These are phyloP conservation scores for Aspergillus arachidicola DNA, from an alignment of 2,329 filamentous ascomycete species.

Conservation along the genomic window DNA sequence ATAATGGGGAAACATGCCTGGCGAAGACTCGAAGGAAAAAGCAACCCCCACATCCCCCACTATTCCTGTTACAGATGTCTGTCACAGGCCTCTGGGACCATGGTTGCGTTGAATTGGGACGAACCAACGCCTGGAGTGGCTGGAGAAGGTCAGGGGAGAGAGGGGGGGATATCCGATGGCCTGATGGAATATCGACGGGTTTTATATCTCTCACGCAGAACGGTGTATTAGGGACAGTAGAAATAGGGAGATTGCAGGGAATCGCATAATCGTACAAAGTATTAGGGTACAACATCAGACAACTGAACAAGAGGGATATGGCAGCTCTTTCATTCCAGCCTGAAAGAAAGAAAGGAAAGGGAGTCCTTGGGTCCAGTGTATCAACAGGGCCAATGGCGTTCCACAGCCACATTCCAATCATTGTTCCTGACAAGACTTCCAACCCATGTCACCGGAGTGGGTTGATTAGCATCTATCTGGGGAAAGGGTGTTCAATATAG, in stretches of 20 bases:
- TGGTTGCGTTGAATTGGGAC: conserved; percentile 16
- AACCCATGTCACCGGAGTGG: neutral
- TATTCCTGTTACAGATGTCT: conserved; percentile 14
- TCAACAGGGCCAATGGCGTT: neutral
- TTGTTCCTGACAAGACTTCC: neutral
- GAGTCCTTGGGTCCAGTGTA: neutral
- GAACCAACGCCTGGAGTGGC: conserved; percentile 13
- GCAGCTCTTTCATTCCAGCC: neutral
- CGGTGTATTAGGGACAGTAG: neutral
- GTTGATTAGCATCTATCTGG: neutral
- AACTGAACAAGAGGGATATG: neutral
- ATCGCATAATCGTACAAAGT: neutral
- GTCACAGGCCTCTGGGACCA: conserved; percentile 23
- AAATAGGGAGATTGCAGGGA: neutral
- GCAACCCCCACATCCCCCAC: conserved; percentile 11
- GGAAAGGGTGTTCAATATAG: conserved; percentile 2
- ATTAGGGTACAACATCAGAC: neutral
- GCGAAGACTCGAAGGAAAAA: neutral
- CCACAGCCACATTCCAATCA: conserved; percentile 2
- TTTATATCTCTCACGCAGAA: neutral
- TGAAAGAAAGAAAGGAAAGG: neutral
- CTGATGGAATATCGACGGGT: neutral
- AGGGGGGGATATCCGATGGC: neutral
- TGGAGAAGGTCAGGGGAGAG: conserved; percentile 14
- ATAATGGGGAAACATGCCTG: neutral